A percentile compares a stretch with the other conserved stretches of the same genome.
These are phyloP conservation scores for Picochlorum sp. DNA, from an alignment of 139 green algal species.

Conservation along the genomic window DNA sequence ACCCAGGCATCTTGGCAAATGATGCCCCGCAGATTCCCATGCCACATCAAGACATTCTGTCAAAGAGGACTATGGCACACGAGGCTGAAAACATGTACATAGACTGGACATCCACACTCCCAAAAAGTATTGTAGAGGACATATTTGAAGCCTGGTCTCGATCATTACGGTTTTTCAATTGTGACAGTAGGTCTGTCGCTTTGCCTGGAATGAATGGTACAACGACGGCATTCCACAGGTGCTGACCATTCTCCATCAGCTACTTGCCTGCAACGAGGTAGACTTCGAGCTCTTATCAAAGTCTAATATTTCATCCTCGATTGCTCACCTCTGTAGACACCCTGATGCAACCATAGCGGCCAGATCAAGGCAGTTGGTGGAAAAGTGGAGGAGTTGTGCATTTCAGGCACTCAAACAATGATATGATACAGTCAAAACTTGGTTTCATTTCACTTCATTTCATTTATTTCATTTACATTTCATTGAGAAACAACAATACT, in stretches of 20 bases:
- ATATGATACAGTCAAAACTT: neutral
- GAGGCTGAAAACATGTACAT: neutral
- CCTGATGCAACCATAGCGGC: neutral
- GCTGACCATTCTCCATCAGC: neutral
- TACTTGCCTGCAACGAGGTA: neutral
- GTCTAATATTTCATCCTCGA: neutral
- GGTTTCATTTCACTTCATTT: neutral
- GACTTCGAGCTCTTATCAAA: slow-evolving; percentile 4
- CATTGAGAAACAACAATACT: neutral
- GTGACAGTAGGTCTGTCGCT: neutral
- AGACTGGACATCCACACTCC: neutral
- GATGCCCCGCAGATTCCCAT: no score
- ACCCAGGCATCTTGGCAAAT: no score
- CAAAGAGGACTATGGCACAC: no score
- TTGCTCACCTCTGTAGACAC: slow-evolving; percentile 3
- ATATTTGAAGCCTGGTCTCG: slow-evolving; percentile 1
- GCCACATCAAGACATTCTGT: no score
- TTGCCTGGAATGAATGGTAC: neutral
- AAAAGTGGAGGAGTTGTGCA: slow-evolving; percentile 3
- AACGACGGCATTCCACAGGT: neutral
- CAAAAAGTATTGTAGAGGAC: neutral
- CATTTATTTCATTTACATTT: neutral
- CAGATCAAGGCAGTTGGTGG: neutral
- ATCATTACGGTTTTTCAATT: neutral
- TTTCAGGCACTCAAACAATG: neutral